Conservation (phyloP, 176 grass and related monocot genomes). For the Melocanna baccifera region DNA sequence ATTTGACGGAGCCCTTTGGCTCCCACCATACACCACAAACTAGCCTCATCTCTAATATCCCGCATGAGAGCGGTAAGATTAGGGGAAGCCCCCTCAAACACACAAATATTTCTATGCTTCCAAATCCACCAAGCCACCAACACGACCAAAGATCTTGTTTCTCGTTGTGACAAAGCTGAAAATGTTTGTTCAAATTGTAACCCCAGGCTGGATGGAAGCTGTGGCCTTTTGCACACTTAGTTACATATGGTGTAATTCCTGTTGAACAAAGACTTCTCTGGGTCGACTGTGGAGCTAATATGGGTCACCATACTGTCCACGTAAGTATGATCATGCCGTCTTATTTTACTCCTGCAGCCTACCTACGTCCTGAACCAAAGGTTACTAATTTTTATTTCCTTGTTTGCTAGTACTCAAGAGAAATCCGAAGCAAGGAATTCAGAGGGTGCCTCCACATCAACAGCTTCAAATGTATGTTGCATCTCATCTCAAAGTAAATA, state of each 20-base stretch:
- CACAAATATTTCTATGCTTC: too few species aligned
- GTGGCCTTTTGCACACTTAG: slow-evolving; percentile 91
- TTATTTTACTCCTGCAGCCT: neutral
- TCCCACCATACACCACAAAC: too few species aligned
- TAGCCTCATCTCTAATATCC: too few species aligned
- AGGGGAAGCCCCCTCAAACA: too few species aligned
- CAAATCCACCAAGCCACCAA: too few species aligned
- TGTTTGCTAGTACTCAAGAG: slow-evolving; percentile 70
- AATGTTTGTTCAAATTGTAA: slow-evolving; percentile 13
- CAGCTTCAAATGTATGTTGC: slow-evolving; percentile 17
- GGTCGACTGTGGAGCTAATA: slow-evolving; percentile 91
- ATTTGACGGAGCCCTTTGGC: too few species aligned
- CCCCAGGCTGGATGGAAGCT: slow-evolving; percentile 91
- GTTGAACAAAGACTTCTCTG: slow-evolving; percentile 94
- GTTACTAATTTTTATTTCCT: neutral
- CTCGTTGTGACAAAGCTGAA: neutral
- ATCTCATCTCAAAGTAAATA: neutral
- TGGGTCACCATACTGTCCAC: slow-evolving; percentile 98
- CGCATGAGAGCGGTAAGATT: too few species aligned
- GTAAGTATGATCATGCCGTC: slow-evolving; percentile 36
- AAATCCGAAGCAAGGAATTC: slow-evolving; percentile 92
- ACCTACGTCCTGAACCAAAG: neutral
- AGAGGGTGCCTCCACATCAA: slow-evolving; percentile 9
- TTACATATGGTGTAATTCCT: slow-evolving; percentile 86
- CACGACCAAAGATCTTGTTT: too few species aligned